Evolutionary conservation across 192 early-diverging fungal genomes (phyloP), one percentile per base, ranked within the genome.

Genomic region (Backusella liffmaniae): DNA sequence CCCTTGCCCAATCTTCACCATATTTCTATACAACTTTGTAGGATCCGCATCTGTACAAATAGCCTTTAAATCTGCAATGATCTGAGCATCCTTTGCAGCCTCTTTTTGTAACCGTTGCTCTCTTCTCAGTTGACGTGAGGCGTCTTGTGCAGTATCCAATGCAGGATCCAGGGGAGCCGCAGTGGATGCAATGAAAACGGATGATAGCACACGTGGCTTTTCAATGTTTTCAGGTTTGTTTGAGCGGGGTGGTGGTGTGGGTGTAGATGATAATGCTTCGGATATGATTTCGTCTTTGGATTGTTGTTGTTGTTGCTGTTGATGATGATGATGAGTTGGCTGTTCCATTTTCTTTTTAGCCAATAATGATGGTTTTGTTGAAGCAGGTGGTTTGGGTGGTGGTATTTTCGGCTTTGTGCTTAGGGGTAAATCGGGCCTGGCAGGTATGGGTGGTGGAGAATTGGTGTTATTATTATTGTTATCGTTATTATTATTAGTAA

Each of bases 41-140:
- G 97, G 97, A 86, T 98, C 96, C 35, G 90, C 93, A 70, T 92
- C 92, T 68, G 93, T 97, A 82, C 96, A 97, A 68, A 97, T 94
- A 16, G 90, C 90, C 75, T 90, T 85, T 66, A 97, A 80, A 7
- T 94, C 89, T 37, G 92, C 93, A 73, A 99, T 89, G 9, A 99
- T 89, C 75, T 97, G 94, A 72, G 91, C 92, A 46, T 83, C 82
- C 29, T 67, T 77, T 13, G 56, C 73, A 7, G 76, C 76, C 37
- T 81, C 80, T 13, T 72, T 62, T 34, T 65, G 67, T 35, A 42
- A 4, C 32, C 59, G 69, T 37, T 81, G 80, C 44, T 81, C 80
- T 37, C 80, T 36, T 41, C 80, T 36, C 26, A 56, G 16, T 8
- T 62, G 29, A 53, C 80, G 56, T 35, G 67, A 35, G 66, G 69